Conservation (phyloP, 441 rosid species). For the Adansonia madagascariensis region DNA sequence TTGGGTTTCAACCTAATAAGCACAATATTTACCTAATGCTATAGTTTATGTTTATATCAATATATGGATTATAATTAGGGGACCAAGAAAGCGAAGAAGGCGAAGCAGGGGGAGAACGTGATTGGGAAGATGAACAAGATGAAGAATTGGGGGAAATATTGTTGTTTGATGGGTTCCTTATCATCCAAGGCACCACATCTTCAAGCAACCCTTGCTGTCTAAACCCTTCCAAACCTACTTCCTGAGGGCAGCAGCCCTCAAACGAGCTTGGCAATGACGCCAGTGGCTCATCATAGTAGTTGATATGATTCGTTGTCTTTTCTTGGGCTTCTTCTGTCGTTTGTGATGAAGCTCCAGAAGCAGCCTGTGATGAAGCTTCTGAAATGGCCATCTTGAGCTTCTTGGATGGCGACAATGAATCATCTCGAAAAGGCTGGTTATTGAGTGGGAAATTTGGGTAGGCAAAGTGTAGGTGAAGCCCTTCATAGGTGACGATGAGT, state of each 20-base stretch:
- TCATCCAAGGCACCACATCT: slow-evolving; percentile 73
- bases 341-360: not conserved
- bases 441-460: slow-evolving; percentile 50
- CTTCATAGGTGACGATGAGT: slow-evolving; percentile 77
- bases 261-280: not conserved
- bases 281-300: not conserved
- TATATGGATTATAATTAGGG: slow-evolving; percentile 38
- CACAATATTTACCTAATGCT: slow-evolving; percentile 20
- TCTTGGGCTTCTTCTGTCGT: slow-evolving; percentile 32
- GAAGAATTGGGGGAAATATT: slow-evolving; percentile 40
- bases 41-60: slow-evolving; percentile 32
- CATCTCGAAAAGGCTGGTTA: slow-evolving; percentile 21
- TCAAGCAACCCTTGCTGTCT: slow-evolving; percentile 70
- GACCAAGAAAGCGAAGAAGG: slow-evolving; percentile 62
- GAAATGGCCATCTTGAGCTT: slow-evolving; percentile 41
- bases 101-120: slow-evolving; percentile 56
- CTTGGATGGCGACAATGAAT: slow-evolving; percentile 45
- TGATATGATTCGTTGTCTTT: not conserved
- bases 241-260: slow-evolving; percentile 18
- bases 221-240: slow-evolving; percentile 15
- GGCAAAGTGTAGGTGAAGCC: slow-evolving; percentile 76
- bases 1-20: not conserved
- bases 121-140: slow-evolving; percentile 40
- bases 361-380: not conserved
- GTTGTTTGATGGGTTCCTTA: slow-evolving; percentile 46